Conservation (phyloP, 163 green algal genomes). For the Trebouxia gelatinosa region DNA sequence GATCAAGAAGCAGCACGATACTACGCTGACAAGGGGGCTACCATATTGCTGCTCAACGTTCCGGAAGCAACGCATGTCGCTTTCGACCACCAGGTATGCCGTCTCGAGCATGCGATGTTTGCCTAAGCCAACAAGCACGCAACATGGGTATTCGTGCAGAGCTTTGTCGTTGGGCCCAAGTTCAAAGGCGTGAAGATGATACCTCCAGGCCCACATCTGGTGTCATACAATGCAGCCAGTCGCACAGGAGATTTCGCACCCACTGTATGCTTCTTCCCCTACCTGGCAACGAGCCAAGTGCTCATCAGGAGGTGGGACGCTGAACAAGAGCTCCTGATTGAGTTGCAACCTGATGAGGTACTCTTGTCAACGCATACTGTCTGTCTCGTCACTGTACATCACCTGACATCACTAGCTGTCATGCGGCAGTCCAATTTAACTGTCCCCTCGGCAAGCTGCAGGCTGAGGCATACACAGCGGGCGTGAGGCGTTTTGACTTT, state of each 20-base stretch:
- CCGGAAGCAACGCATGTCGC: slow-evolving; percentile 61
- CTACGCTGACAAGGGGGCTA: slow-evolving; percentile 52
- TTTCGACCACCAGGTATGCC: slow-evolving; percentile 70
- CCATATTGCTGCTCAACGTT: slow-evolving; percentile 74
- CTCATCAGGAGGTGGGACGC: slow-evolving; percentile 62
- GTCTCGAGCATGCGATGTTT: neutral
- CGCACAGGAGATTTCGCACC: slow-evolving; percentile 44
- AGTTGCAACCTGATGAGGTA: slow-evolving; percentile 52
- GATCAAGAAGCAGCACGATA: slow-evolving; percentile 46
- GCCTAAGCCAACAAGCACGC: neutral
- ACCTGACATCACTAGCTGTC: neutral
- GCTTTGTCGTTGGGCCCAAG: slow-evolving; percentile 72
- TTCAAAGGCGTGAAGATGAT: slow-evolving; percentile 93
- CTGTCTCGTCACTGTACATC: neutral
- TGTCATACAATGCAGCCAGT: slow-evolving; percentile 61
- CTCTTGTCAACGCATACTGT: neutral
- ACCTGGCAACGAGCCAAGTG: slow-evolving; percentile 46
- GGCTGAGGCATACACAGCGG: slow-evolving; percentile 55
- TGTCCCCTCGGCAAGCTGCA: slow-evolving; percentile 41
- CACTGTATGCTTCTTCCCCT: slow-evolving; percentile 55
- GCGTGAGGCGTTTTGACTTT: slow-evolving; percentile 77
- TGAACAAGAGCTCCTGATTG: slow-evolving; percentile 53
- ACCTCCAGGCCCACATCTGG: slow-evolving; percentile 75
- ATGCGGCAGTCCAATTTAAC: neutral
- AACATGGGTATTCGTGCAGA: slow-evolving; percentile 43